These are phyloP conservation scores for Gymnopilus dilepis DNA, from an alignment of 768 basidiomycete species.

Conservation along the genomic window DNA sequence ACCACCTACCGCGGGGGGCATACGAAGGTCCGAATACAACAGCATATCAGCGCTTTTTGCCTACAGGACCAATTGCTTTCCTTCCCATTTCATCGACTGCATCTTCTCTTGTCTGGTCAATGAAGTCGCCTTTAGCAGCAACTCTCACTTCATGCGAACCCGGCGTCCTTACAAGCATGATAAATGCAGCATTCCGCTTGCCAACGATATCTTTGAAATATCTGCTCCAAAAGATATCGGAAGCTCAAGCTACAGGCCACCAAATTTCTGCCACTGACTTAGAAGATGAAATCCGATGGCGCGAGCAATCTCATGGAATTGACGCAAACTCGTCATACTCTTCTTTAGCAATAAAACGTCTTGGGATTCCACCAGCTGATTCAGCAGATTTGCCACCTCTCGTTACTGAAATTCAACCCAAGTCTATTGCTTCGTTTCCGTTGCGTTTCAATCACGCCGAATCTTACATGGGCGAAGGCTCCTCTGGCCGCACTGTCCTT, in stretches of 20 bases:
- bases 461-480: conserved; percentile 78
- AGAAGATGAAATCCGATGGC: conserved; percentile 67
- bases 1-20: conserved; percentile 67
- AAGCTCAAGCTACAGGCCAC: conserved; percentile 49
- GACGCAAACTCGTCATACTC: conserved; percentile 68
- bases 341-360: conserved; percentile 39
- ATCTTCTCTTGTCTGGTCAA: conserved; percentile 96
- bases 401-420: conserved; percentile 70
- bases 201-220: conserved; percentile 76
- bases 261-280: conserved; percentile 56
- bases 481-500: conserved; percentile 75
- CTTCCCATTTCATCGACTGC: conserved; percentile 80
- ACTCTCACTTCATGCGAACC: conserved; percentile 71
- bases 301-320: conserved; percentile 75
- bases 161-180: conserved; percentile 68
- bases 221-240: conserved; percentile 64
- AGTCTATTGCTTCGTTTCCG: conserved; percentile 88
- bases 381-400: conserved; percentile 75
- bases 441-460: conserved; percentile 87
- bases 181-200: conserved; percentile 91
- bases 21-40: conserved; percentile 73
- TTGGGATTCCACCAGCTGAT: conserved; percentile 65
- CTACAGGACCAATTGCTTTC: conserved; percentile 95
- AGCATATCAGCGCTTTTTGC: conserved; percentile 93
- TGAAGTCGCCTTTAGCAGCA: conserved; percentile 74